A percentile compares a stretch with the other conserved stretches of the same genome.
phyloP scores from a whole-genome alignment of 225 moss, liverwort and hornwort genomes.

The Bryoerythrophyllum caledonicum region DNA sequence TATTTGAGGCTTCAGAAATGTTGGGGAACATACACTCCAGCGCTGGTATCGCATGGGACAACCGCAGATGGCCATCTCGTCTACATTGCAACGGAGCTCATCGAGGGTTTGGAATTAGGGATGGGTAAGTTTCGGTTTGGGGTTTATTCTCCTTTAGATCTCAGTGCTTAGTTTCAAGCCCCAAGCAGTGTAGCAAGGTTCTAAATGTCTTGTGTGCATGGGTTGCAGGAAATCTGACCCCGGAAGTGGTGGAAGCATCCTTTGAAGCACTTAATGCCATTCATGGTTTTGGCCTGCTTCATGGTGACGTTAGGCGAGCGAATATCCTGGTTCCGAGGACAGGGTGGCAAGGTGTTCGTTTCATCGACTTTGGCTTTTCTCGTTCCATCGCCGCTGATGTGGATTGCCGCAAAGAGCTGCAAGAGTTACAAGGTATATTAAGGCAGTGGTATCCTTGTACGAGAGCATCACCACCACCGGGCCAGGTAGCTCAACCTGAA shows the following conservation, averaged over 20 bases:
- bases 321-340: not conserved
- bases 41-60: not conserved
- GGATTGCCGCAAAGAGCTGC: not conserved
- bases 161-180: not conserved
- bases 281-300: not conserved
- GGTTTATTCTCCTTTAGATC: too few species aligned
- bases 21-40: not conserved
- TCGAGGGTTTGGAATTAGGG: not conserved
- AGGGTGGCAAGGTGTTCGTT: not conserved
- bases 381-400: not conserved
- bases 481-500: too few species aligned
- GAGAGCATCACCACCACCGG: too few species aligned
- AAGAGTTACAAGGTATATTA: too few species aligned
- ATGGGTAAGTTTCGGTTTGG: not conserved
- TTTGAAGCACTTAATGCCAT: not conserved
- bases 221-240: not conserved
- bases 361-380: not conserved
- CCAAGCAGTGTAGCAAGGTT: not conserved
- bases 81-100: not conserved
- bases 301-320: not conserved
- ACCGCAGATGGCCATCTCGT: not conserved
- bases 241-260: not conserved
- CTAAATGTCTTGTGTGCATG: not conserved
- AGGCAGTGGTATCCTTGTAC: too few species aligned
- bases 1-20: constrained; percentile 6